A percentile compares a stretch with the other conserved stretches of the same genome.
phyloP scores from a whole-genome alignment of 2,329 filamentous ascomycete genomes.

The Pyrenochaeta sp. region DNA sequence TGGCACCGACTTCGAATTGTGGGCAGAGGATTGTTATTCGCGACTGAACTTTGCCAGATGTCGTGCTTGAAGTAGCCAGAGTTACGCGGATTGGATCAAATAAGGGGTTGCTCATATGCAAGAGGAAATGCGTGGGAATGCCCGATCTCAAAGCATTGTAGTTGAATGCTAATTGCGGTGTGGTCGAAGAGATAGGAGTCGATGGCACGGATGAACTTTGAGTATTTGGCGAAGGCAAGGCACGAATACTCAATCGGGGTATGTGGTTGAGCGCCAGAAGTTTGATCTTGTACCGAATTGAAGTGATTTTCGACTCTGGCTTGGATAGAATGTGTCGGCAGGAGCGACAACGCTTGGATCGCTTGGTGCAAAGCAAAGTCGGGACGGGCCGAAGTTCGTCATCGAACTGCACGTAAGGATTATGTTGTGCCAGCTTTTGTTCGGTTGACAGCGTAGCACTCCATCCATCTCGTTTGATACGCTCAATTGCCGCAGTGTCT shows the following conservation, averaged over 20 bases:
- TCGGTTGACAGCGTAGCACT: constrained; percentile 64
- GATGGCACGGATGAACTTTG: constrained; percentile 59
- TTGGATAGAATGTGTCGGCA: constrained; percentile 96
- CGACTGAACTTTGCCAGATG: constrained; percentile 51
- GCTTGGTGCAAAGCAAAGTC: constrained; percentile 85
- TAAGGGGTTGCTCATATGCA: constrained; percentile 92
- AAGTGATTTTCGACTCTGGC: constrained; percentile 88
- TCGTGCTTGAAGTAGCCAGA: constrained; percentile 74
- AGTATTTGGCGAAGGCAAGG: constrained; percentile 56
- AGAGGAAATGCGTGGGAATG: constrained; percentile 75
- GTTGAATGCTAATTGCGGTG: constrained; percentile 45
- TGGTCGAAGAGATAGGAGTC: constrained; percentile 29
- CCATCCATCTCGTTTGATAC: constrained; percentile 68
- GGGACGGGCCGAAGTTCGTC: constrained; percentile 82
- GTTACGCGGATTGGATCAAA: constrained; percentile 90
- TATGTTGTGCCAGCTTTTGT: constrained; percentile 61
- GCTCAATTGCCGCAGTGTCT: constrained; percentile 67
- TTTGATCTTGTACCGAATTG: constrained; percentile 90
- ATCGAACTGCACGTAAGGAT: constrained; percentile 66
- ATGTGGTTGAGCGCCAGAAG: constrained; percentile 86
- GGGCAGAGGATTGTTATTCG: constrained; percentile 93
- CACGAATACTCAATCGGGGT: constrained; percentile 77
- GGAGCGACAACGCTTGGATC: constrained; percentile 88
- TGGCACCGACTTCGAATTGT: constrained; percentile 91
- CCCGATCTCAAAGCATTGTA: constrained; percentile 58